Base-by-base conservation (phyloP, 345 rosid species). In the Cardamine resedifolia region DNA sequence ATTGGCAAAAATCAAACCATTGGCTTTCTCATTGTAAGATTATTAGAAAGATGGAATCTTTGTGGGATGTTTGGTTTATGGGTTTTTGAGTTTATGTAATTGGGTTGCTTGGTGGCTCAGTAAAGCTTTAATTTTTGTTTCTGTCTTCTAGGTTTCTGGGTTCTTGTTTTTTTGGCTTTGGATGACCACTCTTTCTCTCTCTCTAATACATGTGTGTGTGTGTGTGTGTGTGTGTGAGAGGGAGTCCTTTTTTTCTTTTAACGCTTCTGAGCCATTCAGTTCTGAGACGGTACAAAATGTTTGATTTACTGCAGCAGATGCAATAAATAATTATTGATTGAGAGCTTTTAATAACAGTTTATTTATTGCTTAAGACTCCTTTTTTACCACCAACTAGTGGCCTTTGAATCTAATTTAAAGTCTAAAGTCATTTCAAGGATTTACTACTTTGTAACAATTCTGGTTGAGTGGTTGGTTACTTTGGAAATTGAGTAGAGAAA, bases 1-100 rank as follows among this genome's bases (percentile, higher is more conserved):
- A 56, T 33, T 73, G 66, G 64, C 20, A 61, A 45, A 53, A 38
- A 86, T 86, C 87, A 85, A 86, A 88, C 30, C 91, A 84, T 82
- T 76, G 61, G 79, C 72, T 61, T 48, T 74, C 75, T 47, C 64
- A 70, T 68, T 60, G 62, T 62, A 21, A 6, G 20, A 24, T 18
- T 58, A 20, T 11, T n/a, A 51, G 49, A 67, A 75, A 60, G 74
- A 68, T 59, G 4, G 69, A 75, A 75, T 61, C 74, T 68, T 75
- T 50, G 57, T 52, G 45, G 41, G 72, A 12, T 9, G 52, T 51
- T 72, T 52, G 71, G 66, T 71, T 30, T 69, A 58, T 64, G 73
- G 78, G 57, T 38, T 78, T 71, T 72, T 24, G 77, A 57, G 74
- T 59, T 75, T 68, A 3, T 69, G 79, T 56, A 69, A 76, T 76